Evolutionary conservation across 2,329 filamentous ascomycete genomes (phyloP), one percentile per base, ranked within the genome.

Genomic region (Paraconiothyrium sp.): DNA sequence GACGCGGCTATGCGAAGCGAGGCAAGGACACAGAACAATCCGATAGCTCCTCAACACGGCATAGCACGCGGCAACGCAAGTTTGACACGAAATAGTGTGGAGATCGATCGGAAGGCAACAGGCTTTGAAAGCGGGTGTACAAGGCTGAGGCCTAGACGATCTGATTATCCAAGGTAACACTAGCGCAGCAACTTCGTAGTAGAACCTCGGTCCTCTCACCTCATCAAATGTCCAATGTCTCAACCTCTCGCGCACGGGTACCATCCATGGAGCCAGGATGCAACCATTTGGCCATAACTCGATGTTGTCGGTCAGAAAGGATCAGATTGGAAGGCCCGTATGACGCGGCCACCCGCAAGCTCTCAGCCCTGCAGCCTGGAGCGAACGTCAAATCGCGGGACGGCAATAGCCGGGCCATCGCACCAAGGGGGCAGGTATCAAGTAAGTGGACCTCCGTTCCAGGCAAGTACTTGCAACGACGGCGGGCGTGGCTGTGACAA

Each of bases 1-100:
- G 39, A 55, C 24, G 14, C 43, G 52, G 52, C 52, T 55, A 24
- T 13, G 43, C 43, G 20, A 24, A 46, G n/a, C 52, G 49, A 27
- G 24, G 27, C 49, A 41, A 24, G 35, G 10, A n/a, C 3, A 30
- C 48, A 9, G 8, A 5, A 51, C 32, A 47, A 41, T 46, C 13
- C 43, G 43, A 48, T 10, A 30, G 11, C 24, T 10, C 46, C 14
- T 30, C 20, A 47, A 24, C 44, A 27, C 43, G 22, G 43, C 13
- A 27, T 30, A 27, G 22, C 44, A 47, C 24, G 44, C 46, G 30
- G 46, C 20, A 32, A 32, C 46, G 13, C 24, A 5, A 24, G 44
- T 7, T 24, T 13, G 16, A 10, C 27, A 30, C 27, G 27, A 30
- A 6, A 30, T 30, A 30, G 27, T 13, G 16, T 22, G 46, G 46